phyloP scores from a whole-genome alignment of 140 eudicot genomes.

The Cichorium intybus region DNA sequence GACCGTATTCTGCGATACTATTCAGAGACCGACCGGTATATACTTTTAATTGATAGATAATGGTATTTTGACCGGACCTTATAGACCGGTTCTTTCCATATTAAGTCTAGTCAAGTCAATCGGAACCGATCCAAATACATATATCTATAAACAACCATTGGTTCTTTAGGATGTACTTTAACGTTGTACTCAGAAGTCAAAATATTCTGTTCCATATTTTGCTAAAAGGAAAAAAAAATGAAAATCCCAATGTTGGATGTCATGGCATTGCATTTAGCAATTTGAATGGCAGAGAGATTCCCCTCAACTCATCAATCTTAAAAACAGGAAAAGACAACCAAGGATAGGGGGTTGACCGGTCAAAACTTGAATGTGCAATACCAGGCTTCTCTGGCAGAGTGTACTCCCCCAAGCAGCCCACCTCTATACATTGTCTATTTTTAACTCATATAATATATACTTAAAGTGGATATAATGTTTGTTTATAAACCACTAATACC shows the following conservation, averaged over 20 bases:
- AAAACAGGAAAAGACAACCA: constrained; percentile 23
- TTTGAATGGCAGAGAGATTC: constrained; percentile 12
- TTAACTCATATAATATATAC: neutral
- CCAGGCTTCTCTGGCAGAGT: constrained; percentile 19
- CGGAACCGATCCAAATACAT: neutral
- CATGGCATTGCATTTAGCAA: constrained; percentile 27
- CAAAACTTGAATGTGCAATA: constrained; percentile 20
- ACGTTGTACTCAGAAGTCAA: constrained; percentile 8
- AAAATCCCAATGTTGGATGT: constrained; percentile 20
- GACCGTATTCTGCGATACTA: neutral
- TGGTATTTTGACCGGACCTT: neutral
- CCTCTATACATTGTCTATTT: neutral
- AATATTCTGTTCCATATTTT: neutral
- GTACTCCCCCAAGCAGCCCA: constrained; percentile 28
- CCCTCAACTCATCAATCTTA: constrained; percentile 14
- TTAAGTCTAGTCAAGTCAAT: neutral
- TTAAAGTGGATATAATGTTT: neutral
- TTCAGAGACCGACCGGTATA: neutral
- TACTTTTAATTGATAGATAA: neutral
- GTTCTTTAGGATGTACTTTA: constrained; percentile 10
- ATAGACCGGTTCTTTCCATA: neutral
- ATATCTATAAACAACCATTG: neutral
- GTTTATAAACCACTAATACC: neutral
- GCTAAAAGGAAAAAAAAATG: neutral
- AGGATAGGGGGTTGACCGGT: constrained; percentile 29